Evolutionary conservation across 768 basidiomycete genomes (phyloP).

Genomic region (Rhodocollybia butyracea): DNA sequence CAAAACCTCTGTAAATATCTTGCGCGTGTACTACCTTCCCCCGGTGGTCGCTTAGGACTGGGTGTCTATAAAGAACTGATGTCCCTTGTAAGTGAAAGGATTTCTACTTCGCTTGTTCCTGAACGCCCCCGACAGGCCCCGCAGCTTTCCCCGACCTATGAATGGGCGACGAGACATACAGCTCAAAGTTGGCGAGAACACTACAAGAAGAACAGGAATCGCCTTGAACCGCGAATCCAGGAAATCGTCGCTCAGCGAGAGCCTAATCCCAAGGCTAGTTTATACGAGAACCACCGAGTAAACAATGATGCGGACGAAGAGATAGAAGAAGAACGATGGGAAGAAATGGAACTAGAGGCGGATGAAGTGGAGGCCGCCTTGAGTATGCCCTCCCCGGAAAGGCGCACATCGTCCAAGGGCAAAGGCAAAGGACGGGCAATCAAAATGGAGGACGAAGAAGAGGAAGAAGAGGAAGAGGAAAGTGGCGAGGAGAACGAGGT

Average conservation of each 20-base stretch:
- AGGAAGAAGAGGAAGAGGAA: not conserved
- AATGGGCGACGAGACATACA: conserved; percentile 42
- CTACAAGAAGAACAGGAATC: conserved; percentile 35
- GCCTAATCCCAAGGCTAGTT: conserved; percentile 21
- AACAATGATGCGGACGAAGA: conserved; percentile 8
- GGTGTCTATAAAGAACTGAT: conserved; percentile 31
- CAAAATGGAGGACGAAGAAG: not conserved
- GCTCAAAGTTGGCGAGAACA: conserved; percentile 45
- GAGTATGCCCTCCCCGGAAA: not conserved
- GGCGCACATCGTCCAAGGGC: not conserved
- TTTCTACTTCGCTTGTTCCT: not conserved
- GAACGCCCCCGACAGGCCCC: not conserved
- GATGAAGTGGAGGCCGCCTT: not conserved
- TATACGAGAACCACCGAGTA: conserved; percentile 23
- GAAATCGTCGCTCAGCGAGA: conserved; percentile 17
- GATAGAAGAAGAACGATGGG: not conserved
- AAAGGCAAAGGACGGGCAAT: not conserved
- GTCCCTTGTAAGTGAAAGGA: conserved; percentile 21
- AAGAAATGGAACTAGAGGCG: not conserved
- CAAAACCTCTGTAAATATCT: conserved; percentile 32
- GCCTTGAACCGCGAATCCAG: conserved; percentile 34
- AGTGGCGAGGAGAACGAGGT: not conserved
- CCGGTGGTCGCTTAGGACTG: conserved; percentile 39
- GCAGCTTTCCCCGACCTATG: conserved; percentile 17
- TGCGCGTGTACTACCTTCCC: conserved; percentile 29